These are phyloP conservation scores for Pisolithus marmoratus DNA, from an alignment of 768 basidiomycete genomes.

Conservation along the genomic window DNA sequence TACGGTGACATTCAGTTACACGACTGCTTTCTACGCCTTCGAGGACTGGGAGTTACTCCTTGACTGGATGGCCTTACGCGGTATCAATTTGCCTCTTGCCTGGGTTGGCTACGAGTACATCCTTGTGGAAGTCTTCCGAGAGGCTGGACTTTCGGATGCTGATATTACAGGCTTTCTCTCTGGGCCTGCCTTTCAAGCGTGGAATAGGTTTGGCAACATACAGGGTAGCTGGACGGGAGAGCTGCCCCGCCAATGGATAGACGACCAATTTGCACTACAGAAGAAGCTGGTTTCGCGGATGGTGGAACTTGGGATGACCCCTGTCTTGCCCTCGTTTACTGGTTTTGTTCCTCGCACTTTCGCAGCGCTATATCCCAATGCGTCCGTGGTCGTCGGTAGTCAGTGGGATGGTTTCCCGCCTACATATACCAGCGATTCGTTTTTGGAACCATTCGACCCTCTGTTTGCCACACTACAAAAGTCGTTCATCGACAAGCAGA, in stretches of 20 bases:
- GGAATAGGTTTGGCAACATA: slow-evolving; percentile 41
- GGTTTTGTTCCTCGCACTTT: slow-evolving; percentile 36
- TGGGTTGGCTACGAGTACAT: slow-evolving; percentile 38
- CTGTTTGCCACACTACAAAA: slow-evolving; percentile 19
- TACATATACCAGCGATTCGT: slow-evolving; percentile 31
- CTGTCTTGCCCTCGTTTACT: slow-evolving; percentile 36
- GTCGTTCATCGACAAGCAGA: slow-evolving; percentile 35
- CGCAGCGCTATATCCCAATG: slow-evolving; percentile 25
- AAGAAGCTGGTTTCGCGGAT: slow-evolving; percentile 33
- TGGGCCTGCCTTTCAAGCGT: slow-evolving; percentile 36
- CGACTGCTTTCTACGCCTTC: slow-evolving; percentile 35
- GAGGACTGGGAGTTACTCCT: slow-evolving; percentile 35
- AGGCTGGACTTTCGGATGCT: slow-evolving; percentile 30
- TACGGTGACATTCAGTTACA: slow-evolving; percentile 39
- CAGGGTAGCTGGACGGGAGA: slow-evolving; percentile 35
- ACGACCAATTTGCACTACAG: slow-evolving; percentile 33
- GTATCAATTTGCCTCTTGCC: slow-evolving; percentile 37
- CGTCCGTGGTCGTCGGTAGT: slow-evolving; percentile 30
- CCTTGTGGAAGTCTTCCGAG: slow-evolving; percentile 32
- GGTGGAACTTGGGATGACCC: slow-evolving; percentile 39
- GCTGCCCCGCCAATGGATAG: slow-evolving; percentile 33
- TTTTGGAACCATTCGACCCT: slow-evolving; percentile 36
- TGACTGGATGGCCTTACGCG: slow-evolving; percentile 37
- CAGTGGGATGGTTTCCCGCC: slow-evolving; percentile 22
- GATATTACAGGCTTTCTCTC: slow-evolving; percentile 33